Evolutionary conservation across 108 stramenopile genomes (phyloP).

Genomic region (Pseudonitzschia pungens): DNA sequence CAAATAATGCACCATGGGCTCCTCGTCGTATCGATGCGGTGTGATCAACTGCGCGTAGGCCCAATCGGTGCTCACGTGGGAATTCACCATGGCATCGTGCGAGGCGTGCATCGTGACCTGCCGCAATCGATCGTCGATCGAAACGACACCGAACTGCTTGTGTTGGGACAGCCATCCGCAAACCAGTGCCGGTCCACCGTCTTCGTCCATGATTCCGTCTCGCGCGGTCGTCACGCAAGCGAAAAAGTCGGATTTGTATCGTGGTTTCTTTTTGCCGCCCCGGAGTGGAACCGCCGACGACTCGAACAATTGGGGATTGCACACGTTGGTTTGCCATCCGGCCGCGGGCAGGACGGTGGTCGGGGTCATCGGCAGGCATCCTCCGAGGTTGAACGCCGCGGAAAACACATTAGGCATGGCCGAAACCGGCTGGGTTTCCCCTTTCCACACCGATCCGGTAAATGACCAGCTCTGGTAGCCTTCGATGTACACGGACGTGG

Average conservation of each 20-base stretch:
- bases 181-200: constrained; percentile 82
- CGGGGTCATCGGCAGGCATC: constrained; percentile 16
- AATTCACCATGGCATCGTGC: constrained; percentile 50
- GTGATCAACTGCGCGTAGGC: constrained; percentile 74
- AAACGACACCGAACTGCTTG: constrained; percentile 77
- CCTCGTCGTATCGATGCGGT: constrained; percentile 80
- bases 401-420: constrained; percentile 79
- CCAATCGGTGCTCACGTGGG: constrained; percentile 69
- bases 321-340: constrained; percentile 1
- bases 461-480: constrained; percentile 89
- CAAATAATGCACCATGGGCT: constrained; percentile 86
- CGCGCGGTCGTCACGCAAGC: constrained; percentile 59
- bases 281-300: neutral
- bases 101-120: constrained; percentile 68
- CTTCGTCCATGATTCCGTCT: constrained; percentile 64
- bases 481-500: constrained; percentile 81
- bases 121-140: constrained; percentile 54
- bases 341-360: constrained; percentile 13
- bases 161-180: constrained; percentile 87
- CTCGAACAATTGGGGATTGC: constrained; percentile 8
- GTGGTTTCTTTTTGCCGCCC: constrained; percentile 20
- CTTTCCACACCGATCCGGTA: constrained; percentile 70
- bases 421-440: constrained; percentile 66
- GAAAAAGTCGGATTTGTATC: constrained; percentile 84
- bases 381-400: constrained; percentile 78